phyloP scores from a whole-genome alignment of 2,329 filamentous ascomycete genomes.

The Parastagonospora nodorum region DNA sequence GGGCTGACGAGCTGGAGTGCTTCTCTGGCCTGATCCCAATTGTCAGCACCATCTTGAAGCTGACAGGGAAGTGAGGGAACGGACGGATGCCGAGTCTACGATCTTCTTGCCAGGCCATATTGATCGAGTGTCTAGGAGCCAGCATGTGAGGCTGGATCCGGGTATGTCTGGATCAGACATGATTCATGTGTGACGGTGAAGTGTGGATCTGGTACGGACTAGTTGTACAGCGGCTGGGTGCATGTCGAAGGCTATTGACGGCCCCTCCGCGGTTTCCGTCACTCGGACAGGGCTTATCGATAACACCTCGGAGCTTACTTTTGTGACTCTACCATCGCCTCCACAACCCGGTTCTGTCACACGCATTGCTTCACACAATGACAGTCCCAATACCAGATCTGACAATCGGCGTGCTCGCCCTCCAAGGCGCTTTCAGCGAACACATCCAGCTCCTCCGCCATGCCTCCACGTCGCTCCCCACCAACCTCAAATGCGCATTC shows the following conservation, averaged over 20 bases:
- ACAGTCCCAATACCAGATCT: slow-evolving; percentile 40
- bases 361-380: slow-evolving; percentile 20
- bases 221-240: neutral
- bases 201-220: slow-evolving; percentile 2
- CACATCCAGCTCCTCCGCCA: slow-evolving; percentile 77
- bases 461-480: slow-evolving; percentile 62
- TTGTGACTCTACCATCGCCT: slow-evolving; percentile 3
- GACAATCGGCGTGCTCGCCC: slow-evolving; percentile 69
- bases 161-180: slow-evolving; percentile 19
- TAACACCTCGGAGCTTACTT: slow-evolving; percentile 5
- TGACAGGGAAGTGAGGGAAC: neutral
- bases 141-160: slow-evolving; percentile 46
- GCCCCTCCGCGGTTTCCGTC: slow-evolving; percentile 13
- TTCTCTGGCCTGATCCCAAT: slow-evolving; percentile 45
- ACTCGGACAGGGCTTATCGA: slow-evolving; percentile 12
- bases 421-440: slow-evolving; percentile 93
- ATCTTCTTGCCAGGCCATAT: slow-evolving; percentile 56
- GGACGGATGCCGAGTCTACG: slow-evolving; percentile 19
- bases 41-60: neutral
- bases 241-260: slow-evolving; percentile 17
- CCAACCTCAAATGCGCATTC: slow-evolving; percentile 61
- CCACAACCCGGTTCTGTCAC: neutral
- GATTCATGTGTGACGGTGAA: slow-evolving; percentile 4
- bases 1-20: slow-evolving; percentile 50
- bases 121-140: slow-evolving; percentile 55